Conservation (phyloP, 106 monocot species). For the Dioscorea alata region DNA sequence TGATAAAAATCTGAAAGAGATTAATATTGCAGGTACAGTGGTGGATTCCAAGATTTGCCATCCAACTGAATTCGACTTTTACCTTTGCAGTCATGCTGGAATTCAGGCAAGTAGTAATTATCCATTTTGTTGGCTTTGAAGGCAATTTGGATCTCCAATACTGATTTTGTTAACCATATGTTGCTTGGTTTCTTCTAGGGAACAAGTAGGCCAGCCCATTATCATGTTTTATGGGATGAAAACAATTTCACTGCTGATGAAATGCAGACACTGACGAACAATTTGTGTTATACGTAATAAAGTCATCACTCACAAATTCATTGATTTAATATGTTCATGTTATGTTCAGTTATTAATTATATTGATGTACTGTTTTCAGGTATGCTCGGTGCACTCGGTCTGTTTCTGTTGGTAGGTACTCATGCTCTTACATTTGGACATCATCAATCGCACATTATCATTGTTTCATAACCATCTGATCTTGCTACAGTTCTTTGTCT, state of each 20-base stretch:
- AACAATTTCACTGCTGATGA: constrained; percentile 85
- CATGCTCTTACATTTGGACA: neutral
- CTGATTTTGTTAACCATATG: neutral
- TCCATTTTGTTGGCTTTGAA: neutral
- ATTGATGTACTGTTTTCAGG: constrained; percentile 23
- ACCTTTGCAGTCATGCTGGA: constrained; percentile 91
- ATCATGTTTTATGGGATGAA: constrained; percentile 90
- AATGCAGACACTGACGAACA: constrained; percentile 84
- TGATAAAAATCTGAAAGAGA: too few relatives aligned
- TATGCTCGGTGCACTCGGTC: constrained; percentile 91
- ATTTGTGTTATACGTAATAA: constrained; percentile 85
- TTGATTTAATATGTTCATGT: neutral
- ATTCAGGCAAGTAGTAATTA: constrained; percentile 46
- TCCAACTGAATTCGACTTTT: constrained; percentile 87
- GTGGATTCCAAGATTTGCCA: constrained; percentile 92
- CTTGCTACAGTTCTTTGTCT: neutral
- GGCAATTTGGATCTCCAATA: neutral
- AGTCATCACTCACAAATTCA: too few relatives aligned
- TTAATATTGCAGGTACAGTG: constrained; percentile 57
- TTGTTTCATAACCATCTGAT: neutral
- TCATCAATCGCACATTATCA: neutral
- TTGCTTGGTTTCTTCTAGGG: constrained; percentile 34
- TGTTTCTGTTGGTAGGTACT: constrained; percentile 73
- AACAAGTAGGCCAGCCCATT: constrained; percentile 82
- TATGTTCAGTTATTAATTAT: neutral